A percentile compares a stretch with the other conserved stretches of the same genome.
These are phyloP conservation scores for Dillenia suffruticosa DNA, from an alignment of 164 flowering plant genomes.

Conservation along the genomic window DNA sequence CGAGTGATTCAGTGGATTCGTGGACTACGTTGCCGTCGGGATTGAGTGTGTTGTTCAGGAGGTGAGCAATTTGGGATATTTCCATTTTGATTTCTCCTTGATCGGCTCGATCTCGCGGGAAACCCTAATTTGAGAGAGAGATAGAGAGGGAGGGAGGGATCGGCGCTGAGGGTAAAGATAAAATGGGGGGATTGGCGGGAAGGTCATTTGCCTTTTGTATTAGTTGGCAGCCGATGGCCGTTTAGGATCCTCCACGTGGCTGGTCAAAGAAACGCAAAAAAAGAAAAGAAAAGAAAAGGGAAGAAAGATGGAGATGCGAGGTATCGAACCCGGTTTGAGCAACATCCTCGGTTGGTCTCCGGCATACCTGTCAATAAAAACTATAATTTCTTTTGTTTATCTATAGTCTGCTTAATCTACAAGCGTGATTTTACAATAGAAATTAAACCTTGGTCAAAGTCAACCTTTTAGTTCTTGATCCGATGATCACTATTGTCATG, in stretches of 20 bases:
- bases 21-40: conserved; percentile 32
- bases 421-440: no score
- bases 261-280: neutral
- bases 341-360: neutral
- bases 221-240: no score
- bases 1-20: conserved; percentile 57
- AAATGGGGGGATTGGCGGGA: neutral
- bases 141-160: neutral
- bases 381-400: no score
- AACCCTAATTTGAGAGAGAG: conserved; percentile 16
- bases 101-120: neutral
- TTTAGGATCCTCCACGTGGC: neutral
- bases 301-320: neutral
- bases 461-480: no score
- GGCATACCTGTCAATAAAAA: no score
- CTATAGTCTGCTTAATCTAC: no score
- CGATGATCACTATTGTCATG: no score
- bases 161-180: neutral
- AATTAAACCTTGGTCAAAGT: no score
- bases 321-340: no score
- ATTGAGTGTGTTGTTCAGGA: conserved; percentile 48
- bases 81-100: conserved; percentile 29
- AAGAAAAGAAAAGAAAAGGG: neutral
- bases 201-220: neutral
- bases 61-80: conserved; percentile 27